Evolutionary conservation across 2,329 filamentous ascomycete species (phyloP).

Genomic region (Ploettnerulaceae sp.): DNA sequence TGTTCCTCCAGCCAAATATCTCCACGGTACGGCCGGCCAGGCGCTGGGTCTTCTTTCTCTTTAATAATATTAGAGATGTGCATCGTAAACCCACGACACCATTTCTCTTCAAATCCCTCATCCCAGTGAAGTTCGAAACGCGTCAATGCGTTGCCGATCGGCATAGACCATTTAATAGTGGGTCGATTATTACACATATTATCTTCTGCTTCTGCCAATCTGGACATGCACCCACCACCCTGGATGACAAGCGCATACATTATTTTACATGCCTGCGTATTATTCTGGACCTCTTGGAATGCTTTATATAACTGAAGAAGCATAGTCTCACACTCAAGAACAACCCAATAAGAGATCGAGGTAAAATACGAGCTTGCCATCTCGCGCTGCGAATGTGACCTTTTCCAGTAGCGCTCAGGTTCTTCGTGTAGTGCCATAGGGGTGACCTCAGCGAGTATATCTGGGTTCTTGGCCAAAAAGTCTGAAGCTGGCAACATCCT

Average conservation of each 20-base stretch:
- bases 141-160: background rate
- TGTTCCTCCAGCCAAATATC: background rate
- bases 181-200: too few species aligned
- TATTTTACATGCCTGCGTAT: background rate
- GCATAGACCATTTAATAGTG: background rate
- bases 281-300: background rate
- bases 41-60: background rate
- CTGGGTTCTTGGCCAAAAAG: constrained; percentile 5
- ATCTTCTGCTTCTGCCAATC: too few species aligned
- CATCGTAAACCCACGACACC: background rate
- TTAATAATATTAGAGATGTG: background rate
- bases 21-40: background rate
- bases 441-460: constrained; percentile 4
- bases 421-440: constrained; percentile 1
- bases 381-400: background rate
- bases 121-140: constrained; percentile 1
- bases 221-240: constrained; percentile 6
- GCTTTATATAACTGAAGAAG: constrained; percentile 9
- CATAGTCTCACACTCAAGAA: constrained; percentile 1
- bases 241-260: constrained; percentile 10
- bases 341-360: constrained; percentile 7
- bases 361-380: constrained; percentile 5
- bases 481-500: constrained; percentile 8
- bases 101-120: background rate
- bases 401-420: constrained; percentile 3